These are phyloP conservation scores for Tricholoma matsutake DNA, from an alignment of 768 basidiomycete genomes.

Conservation along the genomic window DNA sequence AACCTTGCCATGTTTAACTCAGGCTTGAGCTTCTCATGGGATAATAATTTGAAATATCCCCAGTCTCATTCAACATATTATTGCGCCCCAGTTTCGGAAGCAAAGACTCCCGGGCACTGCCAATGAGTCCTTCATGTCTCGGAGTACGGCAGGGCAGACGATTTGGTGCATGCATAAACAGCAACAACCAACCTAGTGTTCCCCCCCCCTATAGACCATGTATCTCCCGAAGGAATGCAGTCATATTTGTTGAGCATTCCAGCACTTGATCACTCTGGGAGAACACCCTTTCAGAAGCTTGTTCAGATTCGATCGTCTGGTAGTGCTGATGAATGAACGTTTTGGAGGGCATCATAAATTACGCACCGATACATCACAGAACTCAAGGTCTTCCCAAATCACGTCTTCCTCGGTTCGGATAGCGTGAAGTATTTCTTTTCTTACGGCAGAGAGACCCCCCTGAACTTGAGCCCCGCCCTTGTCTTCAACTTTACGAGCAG, in stretches of 20 bases:
- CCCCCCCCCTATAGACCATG: conserved; percentile 39
- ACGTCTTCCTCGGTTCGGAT: conserved; percentile 79
- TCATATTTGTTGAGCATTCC: conserved; percentile 53
- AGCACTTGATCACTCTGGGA: conserved; percentile 51
- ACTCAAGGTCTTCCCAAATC: conserved; percentile 66
- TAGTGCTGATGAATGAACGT: conserved; percentile 9
- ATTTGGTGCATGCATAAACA: not conserved
- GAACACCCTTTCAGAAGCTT: conserved; percentile 60
- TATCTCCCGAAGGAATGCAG: conserved; percentile 56
- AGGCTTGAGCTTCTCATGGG: too few relatives aligned
- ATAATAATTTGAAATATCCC: not conserved
- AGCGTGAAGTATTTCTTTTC: conserved; percentile 75
- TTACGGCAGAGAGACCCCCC: conserved; percentile 65
- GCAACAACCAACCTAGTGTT: not conserved
- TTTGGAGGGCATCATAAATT: not conserved
- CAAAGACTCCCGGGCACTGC: not conserved
- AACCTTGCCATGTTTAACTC: too few relatives aligned
- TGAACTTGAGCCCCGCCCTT: conserved; percentile 46
- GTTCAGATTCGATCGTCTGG: conserved; percentile 57
- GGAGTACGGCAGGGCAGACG: not conserved
- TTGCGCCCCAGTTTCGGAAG: not conserved
- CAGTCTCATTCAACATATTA: not conserved
- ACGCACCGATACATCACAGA: conserved; percentile 62
- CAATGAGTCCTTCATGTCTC: not conserved
- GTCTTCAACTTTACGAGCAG: conserved; percentile 68